These are phyloP conservation scores for Phaeosphaeriaceae sp. DNA, from an alignment of 2,329 filamentous ascomycete species.

Conservation along the genomic window DNA sequence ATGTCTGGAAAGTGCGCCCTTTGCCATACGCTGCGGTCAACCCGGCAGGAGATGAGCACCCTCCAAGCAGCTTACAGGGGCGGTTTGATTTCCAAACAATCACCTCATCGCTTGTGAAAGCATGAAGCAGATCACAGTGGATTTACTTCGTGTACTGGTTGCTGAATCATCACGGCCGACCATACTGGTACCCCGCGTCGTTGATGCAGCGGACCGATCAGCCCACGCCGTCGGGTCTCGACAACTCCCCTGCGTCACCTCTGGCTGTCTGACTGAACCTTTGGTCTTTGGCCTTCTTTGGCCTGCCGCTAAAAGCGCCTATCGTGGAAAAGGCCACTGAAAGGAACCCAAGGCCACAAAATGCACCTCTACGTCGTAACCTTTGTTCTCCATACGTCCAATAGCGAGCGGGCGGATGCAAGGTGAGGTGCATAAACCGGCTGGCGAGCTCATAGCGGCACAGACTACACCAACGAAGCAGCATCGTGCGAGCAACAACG, in stretches of 20 bases:
- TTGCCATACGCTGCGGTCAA: neutral
- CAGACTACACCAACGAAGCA: neutral
- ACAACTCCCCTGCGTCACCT: slow-evolving; percentile 6
- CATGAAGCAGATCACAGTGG: neutral
- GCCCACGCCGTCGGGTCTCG: slow-evolving; percentile 17
- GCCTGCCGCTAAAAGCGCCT: slow-evolving; percentile 13
- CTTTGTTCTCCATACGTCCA: neutral
- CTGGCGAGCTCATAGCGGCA: neutral
- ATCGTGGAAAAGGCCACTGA: slow-evolving; percentile 8
- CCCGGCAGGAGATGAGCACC: neutral
- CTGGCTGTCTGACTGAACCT: slow-evolving; percentile 2
- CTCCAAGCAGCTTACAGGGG: neutral
- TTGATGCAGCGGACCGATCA: slow-evolving; percentile 17
- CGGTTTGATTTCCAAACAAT: neutral
- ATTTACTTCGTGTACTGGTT: slow-evolving; percentile 10
- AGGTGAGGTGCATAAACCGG: neutral
- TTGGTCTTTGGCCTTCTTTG: slow-evolving; percentile 10
- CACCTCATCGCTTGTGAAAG: neutral
- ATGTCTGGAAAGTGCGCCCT: neutral
- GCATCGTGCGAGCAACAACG: neutral
- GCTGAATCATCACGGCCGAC: slow-evolving; percentile 14
- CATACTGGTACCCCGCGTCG: slow-evolving; percentile 23
- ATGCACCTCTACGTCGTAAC: slow-evolving; percentile 12
- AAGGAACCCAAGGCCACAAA: slow-evolving; percentile 7
- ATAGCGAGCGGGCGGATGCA: neutral